These are phyloP conservation scores for Annulohypoxylon moriforme DNA, from an alignment of 495 filamentous ascomycete genomes.

Conservation along the genomic window DNA sequence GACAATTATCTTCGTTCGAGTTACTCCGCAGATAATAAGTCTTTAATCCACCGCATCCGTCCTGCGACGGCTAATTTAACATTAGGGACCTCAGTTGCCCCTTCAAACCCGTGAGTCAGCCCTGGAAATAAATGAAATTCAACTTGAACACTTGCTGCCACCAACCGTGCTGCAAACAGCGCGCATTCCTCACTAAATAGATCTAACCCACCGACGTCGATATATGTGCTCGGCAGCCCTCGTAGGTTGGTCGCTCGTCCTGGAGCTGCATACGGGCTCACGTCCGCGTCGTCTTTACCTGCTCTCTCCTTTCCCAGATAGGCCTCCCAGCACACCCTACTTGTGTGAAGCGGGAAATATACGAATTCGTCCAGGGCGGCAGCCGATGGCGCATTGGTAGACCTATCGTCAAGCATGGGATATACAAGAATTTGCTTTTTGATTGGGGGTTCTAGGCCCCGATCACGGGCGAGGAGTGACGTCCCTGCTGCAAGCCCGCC, in stretches of 20 bases:
- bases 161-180: conserved; percentile 47
- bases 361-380: conserved; percentile 9
- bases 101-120: conserved; percentile 42
- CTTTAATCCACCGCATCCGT: conserved; percentile 26
- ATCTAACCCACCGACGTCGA: conserved; percentile 46
- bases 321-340: conserved; percentile 29
- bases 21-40: background rate
- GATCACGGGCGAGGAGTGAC: conserved; percentile 41
- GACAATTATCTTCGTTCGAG: too few species aligned
- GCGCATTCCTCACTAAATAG: conserved; percentile 54
- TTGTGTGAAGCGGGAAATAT: background rate
- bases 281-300: conserved; percentile 12
- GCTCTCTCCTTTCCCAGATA: conserved; percentile 31
- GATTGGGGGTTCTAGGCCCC: conserved; percentile 33
- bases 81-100: conserved; percentile 7
- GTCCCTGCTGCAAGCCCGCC: conserved; percentile 40
- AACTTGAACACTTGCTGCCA: conserved; percentile 48
- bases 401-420: conserved; percentile 49
- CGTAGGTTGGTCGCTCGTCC: conserved; percentile 35
- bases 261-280: conserved; percentile 41
- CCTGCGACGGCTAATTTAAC: conserved; percentile 22
- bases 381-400: background rate
- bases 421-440: conserved; percentile 44
- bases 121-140: conserved; percentile 58
- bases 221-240: conserved; percentile 45